A percentile compares a stretch with the other conserved stretches of the same genome.
phyloP scores from a whole-genome alignment of 1,284 basidiomycete species.

The Naganishia sp. region DNA sequence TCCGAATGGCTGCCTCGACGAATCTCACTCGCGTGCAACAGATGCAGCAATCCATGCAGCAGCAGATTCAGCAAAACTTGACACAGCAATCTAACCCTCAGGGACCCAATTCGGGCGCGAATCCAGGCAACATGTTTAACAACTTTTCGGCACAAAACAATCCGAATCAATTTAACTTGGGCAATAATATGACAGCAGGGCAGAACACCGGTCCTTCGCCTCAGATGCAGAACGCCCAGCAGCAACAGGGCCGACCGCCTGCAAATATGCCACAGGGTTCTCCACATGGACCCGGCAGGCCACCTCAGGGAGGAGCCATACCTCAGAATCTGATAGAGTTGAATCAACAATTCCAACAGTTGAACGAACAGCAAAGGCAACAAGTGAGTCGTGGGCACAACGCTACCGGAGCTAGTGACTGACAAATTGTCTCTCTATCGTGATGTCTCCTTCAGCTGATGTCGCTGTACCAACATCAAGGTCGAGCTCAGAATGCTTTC shows the following conservation, averaged over 20 bases:
- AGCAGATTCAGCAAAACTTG: conserved; percentile 30
- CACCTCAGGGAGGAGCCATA: background rate
- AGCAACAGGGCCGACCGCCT: conserved; percentile 12
- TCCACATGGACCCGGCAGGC: conserved; percentile 16
- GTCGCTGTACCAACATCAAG: conserved; percentile 31
- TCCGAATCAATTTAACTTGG: conserved; percentile 28
- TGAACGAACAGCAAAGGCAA: conserved; percentile 31
- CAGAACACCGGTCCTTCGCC: conserved; percentile 22
- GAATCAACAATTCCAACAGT: conserved; percentile 18
- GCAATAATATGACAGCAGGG: conserved; percentile 8
- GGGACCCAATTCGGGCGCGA: conserved; percentile 4
- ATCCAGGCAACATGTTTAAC: conserved; percentile 17
- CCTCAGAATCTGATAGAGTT: conserved; percentile 18
- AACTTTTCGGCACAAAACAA: conserved; percentile 13
- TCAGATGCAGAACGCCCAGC: conserved; percentile 27
- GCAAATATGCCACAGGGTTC: conserved; percentile 15
- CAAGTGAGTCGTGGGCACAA: conserved; percentile 4
- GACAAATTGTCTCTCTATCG: background rate
- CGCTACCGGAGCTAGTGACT: too few relatives aligned
- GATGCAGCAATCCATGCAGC: conserved; percentile 28
- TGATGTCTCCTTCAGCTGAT: conserved; percentile 10
- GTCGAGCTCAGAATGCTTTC: conserved; percentile 25
- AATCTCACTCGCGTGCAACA: conserved; percentile 24
- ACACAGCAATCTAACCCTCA: conserved; percentile 19
- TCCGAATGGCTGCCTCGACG: conserved; percentile 9